Percentiles rank a stretch among this genome's conserved stretches.
These are phyloP conservation scores for Kodamaea kaohsiungensis DNA, from an alignment of 805 yeast genomes.

Conservation along the genomic window DNA sequence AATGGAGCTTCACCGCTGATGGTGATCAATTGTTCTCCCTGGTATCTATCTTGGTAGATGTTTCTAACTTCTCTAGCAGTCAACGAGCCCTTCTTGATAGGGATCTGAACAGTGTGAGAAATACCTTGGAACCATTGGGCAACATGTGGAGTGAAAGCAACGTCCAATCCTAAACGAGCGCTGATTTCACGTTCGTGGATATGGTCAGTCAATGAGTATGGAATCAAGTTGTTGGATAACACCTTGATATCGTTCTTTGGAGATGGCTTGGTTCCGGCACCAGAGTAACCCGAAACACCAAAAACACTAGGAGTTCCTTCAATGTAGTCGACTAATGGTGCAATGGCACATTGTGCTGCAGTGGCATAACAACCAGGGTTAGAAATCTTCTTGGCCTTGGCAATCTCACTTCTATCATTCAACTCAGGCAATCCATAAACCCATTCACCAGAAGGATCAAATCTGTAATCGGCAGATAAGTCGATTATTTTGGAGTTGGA, in stretches of 20 bases:
- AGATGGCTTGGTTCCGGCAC: slow-evolving; percentile 98
- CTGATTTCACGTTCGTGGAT: slow-evolving; percentile 95
- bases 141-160: slow-evolving; percentile 95
- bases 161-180: slow-evolving; percentile 68
- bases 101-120: slow-evolving; percentile 86
- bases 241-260: slow-evolving; percentile 85
- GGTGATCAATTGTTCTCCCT: slow-evolving; percentile 80
- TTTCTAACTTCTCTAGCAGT: slow-evolving; percentile 82
- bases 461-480: slow-evolving; percentile 93
- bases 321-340: slow-evolving; percentile 74
- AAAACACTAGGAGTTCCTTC: slow-evolving; percentile 80
- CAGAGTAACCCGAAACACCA: slow-evolving; percentile 98
- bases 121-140: slow-evolving; percentile 99
- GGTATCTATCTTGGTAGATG: slow-evolving; percentile 84
- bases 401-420: slow-evolving; percentile 63
- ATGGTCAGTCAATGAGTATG: slow-evolving; percentile 95
- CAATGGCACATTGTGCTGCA: slow-evolving; percentile 86
- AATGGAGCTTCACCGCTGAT: slow-evolving; percentile 91
- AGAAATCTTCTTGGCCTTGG: slow-evolving; percentile 75
- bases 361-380: slow-evolving; percentile 99
- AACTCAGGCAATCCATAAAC: slow-evolving; percentile 94
- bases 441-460: slow-evolving; percentile 89
- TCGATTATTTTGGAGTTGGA: slow-evolving; percentile 85
- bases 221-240: slow-evolving; percentile 81
- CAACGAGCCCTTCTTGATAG: slow-evolving; percentile 64